These are phyloP conservation scores for Heterobasidion annosum DNA, from an alignment of 1,284 basidiomycete genomes.

Conservation along the genomic window DNA sequence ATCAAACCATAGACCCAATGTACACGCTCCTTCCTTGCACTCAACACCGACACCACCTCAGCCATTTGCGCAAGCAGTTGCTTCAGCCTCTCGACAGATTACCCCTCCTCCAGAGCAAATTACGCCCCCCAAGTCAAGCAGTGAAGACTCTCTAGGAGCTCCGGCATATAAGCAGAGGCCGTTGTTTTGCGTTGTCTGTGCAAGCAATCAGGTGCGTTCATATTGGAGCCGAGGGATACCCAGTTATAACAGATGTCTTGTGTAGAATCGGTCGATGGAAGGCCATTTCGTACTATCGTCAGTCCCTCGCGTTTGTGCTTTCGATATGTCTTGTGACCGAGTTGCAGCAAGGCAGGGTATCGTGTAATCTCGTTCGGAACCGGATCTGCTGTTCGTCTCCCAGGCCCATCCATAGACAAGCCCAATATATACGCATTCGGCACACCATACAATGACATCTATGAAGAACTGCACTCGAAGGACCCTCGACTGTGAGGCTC, in stretches of 20 bases:
- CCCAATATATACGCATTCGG: slow-evolving; percentile 98
- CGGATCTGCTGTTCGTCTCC: slow-evolving; percentile 93
- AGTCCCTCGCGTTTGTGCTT: slow-evolving; percentile 23
- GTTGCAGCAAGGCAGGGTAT: slow-evolving; percentile 73
- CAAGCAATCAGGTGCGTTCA: slow-evolving; percentile 82
- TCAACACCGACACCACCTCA: slow-evolving; percentile 27
- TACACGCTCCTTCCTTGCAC: slow-evolving; percentile 13
- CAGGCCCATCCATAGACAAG: slow-evolving; percentile 94
- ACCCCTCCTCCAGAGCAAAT: slow-evolving; percentile 4
- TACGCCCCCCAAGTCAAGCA: neutral
- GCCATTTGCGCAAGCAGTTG: slow-evolving; percentile 18
- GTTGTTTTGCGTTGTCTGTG: slow-evolving; percentile 95
- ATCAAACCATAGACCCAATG: slow-evolving; percentile 7
- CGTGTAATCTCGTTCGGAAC: slow-evolving; percentile 93
- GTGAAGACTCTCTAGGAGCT: slow-evolving; percentile 10
- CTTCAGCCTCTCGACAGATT: slow-evolving; percentile 6
- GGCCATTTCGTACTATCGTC: slow-evolving; percentile 88
- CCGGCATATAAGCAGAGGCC: slow-evolving; percentile 51
- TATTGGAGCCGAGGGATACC: neutral
- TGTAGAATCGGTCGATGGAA: slow-evolving; percentile 97
- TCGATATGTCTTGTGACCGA: neutral
- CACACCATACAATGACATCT: slow-evolving; percentile 97
- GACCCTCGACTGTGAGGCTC: slow-evolving; percentile 73
- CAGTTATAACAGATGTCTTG: slow-evolving; percentile 7
- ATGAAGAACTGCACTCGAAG: slow-evolving; percentile 84